Evolutionary conservation across 2,329 filamentous ascomycete species (phyloP), one percentile per base, ranked within the genome.

Genomic region (Cladophialophora immunda): DNA sequence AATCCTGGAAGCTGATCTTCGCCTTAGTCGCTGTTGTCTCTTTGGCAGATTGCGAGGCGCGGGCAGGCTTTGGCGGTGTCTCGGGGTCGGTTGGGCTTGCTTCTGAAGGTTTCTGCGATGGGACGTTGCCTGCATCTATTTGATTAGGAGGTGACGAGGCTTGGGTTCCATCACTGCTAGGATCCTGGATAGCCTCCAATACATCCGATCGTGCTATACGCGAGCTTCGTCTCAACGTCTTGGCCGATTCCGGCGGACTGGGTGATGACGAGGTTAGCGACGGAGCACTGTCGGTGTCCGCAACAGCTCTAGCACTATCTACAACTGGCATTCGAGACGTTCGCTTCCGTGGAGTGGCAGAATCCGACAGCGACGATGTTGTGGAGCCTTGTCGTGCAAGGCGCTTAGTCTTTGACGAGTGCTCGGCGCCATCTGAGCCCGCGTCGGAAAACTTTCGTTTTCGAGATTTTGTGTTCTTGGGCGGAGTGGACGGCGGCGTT

Each of bases 381-480:
- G 22, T 25, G 17, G 32, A 47, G 11, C 3, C 13, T 4, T 29
- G 50, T 38, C 47, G 58, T 25, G 4, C 45, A n/a, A 15, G 55
- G 50, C 27, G 59, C n/a, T 9, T 62, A 11, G 59, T 25, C 32
- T 29, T 29, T 22, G 54, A 25, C 11, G 29, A 27, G 32, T 32
- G 15, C 22, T 64, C 62, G 34, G 53, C 27, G 25, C 53, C 62
- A 34, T 47, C 34, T 19, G 56, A 59, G 36, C 27, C 53, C 53
- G 54, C 36, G 19, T 38, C 25, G 15, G 62, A 25, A 19, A 29
- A 47, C 38, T 55, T 62, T 62, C 34, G 59, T 47, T 58, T 58
- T n/a, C 52, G 62, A 38, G 56, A 59, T 4, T 13, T 29, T 27
- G 36, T 29, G 15, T 41, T 29, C 15, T 25, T 56, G 17, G 60